phyloP scores from a whole-genome alignment of 2,329 filamentous ascomycete species.

The Fusarium euwallaceae region DNA sequence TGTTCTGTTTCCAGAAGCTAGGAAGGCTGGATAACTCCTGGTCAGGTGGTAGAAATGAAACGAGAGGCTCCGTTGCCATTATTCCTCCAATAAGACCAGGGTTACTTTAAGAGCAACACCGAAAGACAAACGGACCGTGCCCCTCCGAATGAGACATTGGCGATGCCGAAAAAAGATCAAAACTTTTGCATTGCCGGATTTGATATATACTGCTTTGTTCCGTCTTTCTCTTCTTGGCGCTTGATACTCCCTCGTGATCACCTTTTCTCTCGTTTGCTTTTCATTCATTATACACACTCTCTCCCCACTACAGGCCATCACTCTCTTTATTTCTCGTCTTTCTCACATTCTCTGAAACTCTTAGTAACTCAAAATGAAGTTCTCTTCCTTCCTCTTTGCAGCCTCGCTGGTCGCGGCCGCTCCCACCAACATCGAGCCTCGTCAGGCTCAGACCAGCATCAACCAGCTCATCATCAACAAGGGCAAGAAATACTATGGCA shows the following conservation, averaged over 20 bases:
- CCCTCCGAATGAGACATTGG: not conserved
- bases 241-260: not conserved
- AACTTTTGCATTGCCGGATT: not conserved
- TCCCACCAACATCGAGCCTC: not conserved
- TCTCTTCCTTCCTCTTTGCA: not conserved
- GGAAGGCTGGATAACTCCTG: not conserved
- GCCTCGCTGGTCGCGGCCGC: not conserved
- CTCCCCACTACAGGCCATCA: not conserved
- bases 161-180: not conserved
- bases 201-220: not conserved
- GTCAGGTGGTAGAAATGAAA: not conserved
- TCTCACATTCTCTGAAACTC: not conserved
- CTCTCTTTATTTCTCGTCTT: not conserved
- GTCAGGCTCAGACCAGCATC: not conserved
- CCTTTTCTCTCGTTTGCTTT: not conserved
- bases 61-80: not conserved
- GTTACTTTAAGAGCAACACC: not conserved
- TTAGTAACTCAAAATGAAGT: not conserved
- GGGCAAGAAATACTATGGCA: constrained; percentile 76
- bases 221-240: not conserved
- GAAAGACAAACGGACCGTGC: not conserved
- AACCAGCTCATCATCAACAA: constrained; percentile 58
- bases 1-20: not conserved
- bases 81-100: not conserved
- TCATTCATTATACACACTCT: not conserved